A percentile compares a stretch with the other conserved stretches of the same genome.
These are phyloP conservation scores for Solanum stenotomum DNA, from an alignment of 257 asterid genomes.

Conservation along the genomic window DNA sequence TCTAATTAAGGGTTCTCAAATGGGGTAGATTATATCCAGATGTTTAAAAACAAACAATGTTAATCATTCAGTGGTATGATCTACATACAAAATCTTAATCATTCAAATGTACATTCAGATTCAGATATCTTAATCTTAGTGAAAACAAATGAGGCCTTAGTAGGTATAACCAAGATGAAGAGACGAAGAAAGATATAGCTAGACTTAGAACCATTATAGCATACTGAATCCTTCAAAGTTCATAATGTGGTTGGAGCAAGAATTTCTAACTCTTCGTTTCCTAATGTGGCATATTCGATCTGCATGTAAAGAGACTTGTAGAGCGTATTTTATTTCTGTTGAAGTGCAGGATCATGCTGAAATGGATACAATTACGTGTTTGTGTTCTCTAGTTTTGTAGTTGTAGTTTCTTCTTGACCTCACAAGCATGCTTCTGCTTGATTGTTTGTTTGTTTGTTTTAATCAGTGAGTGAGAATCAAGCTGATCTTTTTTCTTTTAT, in stretches of 20 bases:
- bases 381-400: background rate
- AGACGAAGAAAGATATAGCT: background rate
- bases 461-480: background rate
- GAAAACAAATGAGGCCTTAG: background rate
- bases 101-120: background rate
- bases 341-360: background rate
- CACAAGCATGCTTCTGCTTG: background rate
- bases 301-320: background rate
- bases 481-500: background rate
- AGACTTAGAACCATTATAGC: background rate
- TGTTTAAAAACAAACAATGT: too few species aligned
- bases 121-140: too few species aligned
- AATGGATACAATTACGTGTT: background rate
- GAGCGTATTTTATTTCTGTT: background rate
- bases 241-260: background rate
- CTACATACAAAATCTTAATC: too few species aligned
- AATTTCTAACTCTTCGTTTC: background rate
- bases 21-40: background rate
- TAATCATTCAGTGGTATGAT: background rate
- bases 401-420: background rate
- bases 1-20: background rate
- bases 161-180: background rate
- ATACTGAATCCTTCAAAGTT: background rate
- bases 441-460: background rate
- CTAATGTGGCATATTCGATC: background rate